phyloP scores from a whole-genome alignment of 176 grass and related monocot species.

The Aegilops tauschii region DNA sequence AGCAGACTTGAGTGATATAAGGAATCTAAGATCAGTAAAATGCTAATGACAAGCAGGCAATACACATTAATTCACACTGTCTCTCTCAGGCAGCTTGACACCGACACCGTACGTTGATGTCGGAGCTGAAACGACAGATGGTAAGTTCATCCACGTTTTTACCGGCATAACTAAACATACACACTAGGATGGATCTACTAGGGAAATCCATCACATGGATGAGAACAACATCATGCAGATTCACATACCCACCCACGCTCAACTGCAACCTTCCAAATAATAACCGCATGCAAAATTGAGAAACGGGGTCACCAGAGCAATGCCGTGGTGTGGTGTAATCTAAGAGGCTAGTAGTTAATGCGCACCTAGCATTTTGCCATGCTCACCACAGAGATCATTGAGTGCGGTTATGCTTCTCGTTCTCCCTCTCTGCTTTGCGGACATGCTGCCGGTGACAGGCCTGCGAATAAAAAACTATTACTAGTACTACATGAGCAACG shows the following conservation, averaged over 20 bases:
- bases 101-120: no score
- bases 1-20: background rate
- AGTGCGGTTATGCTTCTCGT: conserved; percentile 58
- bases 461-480: conserved; percentile 11
- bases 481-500: no score
- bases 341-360: no score
- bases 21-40: background rate
- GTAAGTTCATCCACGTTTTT: background rate
- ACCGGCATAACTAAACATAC: background rate
- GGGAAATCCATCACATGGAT: background rate
- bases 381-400: conserved; percentile 33
- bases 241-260: background rate
- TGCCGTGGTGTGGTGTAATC: no score
- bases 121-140: no score
- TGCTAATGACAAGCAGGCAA: background rate
- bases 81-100: no score
- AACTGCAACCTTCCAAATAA: background rate
- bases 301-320: background rate
- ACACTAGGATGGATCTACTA: background rate
- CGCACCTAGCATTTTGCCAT: conserved; percentile 50
- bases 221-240: background rate
- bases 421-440: conserved; percentile 65
- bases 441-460: conserved; percentile 41
- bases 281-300: background rate
- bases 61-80: no score